Evolutionary conservation across 2,329 filamentous ascomycete species (phyloP).

Genomic region (Pseudopithomyces chartarum): DNA sequence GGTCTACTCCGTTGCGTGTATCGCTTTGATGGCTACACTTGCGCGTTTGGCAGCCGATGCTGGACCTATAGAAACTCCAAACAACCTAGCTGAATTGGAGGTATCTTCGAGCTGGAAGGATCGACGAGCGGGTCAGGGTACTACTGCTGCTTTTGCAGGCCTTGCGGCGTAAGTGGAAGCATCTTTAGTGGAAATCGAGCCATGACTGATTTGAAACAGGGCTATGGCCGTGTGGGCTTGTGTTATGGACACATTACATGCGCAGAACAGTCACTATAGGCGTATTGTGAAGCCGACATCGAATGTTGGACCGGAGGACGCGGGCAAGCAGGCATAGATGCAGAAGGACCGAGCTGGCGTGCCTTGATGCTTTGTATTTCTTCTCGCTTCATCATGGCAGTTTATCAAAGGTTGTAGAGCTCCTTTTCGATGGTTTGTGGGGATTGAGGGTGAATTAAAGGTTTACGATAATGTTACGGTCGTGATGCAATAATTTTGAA

Average conservation of each 20-base stretch:
- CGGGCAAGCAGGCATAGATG: slow-evolving; percentile 2
- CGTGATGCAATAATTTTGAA: too few relatives aligned
- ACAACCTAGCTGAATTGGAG: not conserved
- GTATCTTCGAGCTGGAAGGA: slow-evolving; percentile 6
- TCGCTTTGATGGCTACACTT: slow-evolving; percentile 12
- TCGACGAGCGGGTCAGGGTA: slow-evolving; percentile 11
- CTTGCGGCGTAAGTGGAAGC: slow-evolving; percentile 7
- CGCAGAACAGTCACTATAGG: slow-evolving; percentile 8
- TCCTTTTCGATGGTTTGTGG: not conserved
- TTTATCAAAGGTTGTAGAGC: not conserved
- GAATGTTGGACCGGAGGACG: not conserved
- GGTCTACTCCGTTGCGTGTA: slow-evolving; percentile 12
- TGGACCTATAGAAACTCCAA: not conserved
- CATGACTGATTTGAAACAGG: not conserved
- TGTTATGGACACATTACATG: slow-evolving; percentile 5
- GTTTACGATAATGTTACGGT: not conserved
- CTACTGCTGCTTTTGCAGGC: slow-evolving; percentile 9
- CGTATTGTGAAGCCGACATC: slow-evolving; percentile 4
- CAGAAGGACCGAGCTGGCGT: too few relatives aligned
- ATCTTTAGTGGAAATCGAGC: not conserved
- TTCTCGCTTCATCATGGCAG: too few relatives aligned
- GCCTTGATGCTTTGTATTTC: too few relatives aligned
- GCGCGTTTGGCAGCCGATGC: slow-evolving; percentile 9
- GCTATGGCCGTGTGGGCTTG: slow-evolving; percentile 7
- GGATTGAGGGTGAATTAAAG: too few relatives aligned